Evolutionary conservation across 1,284 basidiomycete genomes (phyloP).

Genomic region (Leccinum brunneo-olivaceum): DNA sequence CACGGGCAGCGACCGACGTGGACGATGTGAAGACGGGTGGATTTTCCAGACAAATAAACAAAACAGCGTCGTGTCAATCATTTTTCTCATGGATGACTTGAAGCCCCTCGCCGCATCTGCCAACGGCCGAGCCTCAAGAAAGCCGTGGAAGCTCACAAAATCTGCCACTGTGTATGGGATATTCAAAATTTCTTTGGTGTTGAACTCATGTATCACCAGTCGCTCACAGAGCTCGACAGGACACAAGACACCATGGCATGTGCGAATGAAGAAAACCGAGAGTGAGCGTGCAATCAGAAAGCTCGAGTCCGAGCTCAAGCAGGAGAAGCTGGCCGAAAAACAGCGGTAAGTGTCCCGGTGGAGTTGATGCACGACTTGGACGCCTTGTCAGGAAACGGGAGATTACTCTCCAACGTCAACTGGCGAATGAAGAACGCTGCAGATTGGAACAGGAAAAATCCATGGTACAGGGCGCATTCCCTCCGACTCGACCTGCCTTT

Average conservation of each 20-base stretch:
- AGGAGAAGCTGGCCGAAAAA: constrained; percentile 66
- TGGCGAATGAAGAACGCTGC: constrained; percentile 61
- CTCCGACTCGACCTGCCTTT: constrained; percentile 2
- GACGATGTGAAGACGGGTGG: background rate
- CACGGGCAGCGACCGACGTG: background rate
- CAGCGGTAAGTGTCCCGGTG: constrained; percentile 39
- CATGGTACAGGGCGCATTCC: constrained; percentile 38
- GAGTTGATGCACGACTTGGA: constrained; percentile 1
- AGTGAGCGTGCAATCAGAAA: constrained; percentile 64
- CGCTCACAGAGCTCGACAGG: constrained; percentile 62
- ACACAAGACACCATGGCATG: constrained; percentile 63
- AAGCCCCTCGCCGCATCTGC: constrained; percentile 47
- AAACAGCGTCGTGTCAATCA: background rate
- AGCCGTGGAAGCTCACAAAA: constrained; percentile 62
- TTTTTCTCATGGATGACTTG: constrained; percentile 17
- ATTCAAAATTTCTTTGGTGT: constrained; percentile 2
- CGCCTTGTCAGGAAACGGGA: constrained; percentile 47
- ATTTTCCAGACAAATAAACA: constrained; percentile 6
- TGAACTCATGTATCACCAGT: constrained; percentile 31
- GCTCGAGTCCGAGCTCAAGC: constrained; percentile 63
- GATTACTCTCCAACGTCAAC: constrained; percentile 62
- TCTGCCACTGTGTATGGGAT: constrained; percentile 53
- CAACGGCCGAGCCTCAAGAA: constrained; percentile 58
- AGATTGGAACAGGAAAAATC: constrained; percentile 68
- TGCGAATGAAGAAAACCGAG: constrained; percentile 62